Evolutionary conservation across 192 early-diverging fungal genomes (phyloP), one percentile per base, ranked within the genome.

Genomic region (Rhizoclosmatium globosum): DNA sequence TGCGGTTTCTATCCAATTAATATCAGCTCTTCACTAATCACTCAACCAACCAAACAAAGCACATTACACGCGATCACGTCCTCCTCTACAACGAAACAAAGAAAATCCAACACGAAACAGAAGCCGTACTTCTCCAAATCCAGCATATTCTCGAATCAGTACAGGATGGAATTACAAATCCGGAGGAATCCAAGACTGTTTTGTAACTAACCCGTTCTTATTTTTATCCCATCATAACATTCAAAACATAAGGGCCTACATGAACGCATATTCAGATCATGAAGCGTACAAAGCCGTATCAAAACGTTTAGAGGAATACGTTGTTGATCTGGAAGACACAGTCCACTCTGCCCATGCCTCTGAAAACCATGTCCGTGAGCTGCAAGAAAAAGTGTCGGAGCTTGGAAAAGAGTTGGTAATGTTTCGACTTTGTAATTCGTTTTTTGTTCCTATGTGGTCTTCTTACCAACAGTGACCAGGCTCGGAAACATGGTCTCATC

Each of bases 401-500:
- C 44, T 74, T 4, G 41, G n/a, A 19, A 62, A 74, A 45, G 58
- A 74, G 43, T 44, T 74, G 56, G 72, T 74, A 45, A 59, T 53
- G 50, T 7, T 53, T 53, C 1, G 6, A 13, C 17, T 53, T 53
- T 53, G 0, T 53, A 0, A 13, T 53, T 53, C 50, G 17, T 53
- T 53, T 53, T 0, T 13, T 13, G 50, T 53, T 53, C 6, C 6
- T 17, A 0, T 0, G 50, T 31, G 31, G 31, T 0, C 0, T 31
- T 31, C 31, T 31, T 0, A 31, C 31, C 31, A 31, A 31, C 31
- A 31, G 31, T 31, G 0, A 4, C 0, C 59, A 76, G 74, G 66
- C 64, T 7, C 74, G 64, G 11, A 76, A 76, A 56, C 74, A 76
- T 47, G 17, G 43, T 21, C 45, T 76, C 11, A 76, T 76, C 64